Evolutionary conservation across 2,329 filamentous ascomycete genomes (phyloP), one percentile per base, ranked within the genome.

Genomic region (Aureobasidium namibiae): DNA sequence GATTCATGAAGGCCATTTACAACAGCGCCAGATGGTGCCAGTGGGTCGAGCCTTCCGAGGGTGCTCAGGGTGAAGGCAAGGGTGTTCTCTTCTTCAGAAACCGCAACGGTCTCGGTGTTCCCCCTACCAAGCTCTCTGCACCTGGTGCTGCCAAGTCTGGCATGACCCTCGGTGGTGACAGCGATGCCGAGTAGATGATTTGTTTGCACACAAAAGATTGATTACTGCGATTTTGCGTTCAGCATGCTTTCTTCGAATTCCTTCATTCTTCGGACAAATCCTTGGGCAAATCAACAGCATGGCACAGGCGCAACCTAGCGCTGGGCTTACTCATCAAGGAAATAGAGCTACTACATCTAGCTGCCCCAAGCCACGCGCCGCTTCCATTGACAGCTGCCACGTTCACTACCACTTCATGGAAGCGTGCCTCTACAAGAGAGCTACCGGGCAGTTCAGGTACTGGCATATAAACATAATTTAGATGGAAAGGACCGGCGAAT

Each of bases 31-130:
- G 94, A 63, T 85, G 82, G 84, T 99, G 94, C 83, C 91, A 97
- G 75, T 99, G 91, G 90, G 92, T 99, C 63, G 94, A 99, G 85
- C 90, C 92, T 59, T 91, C 85, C 69, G 88, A 85, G 67, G 90
- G 84, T 57, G 89, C 91, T 53, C 75, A 85, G 70, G 92, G 90
- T 34, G 86, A 92, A 68, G 87, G 85, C 72, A 88, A 90, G 78
- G 86, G 88, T 63, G 87, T 99, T 31, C 76, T 95, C 59, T 96
- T 99, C 83, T 99, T 89, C 87, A 86, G 92, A 71, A 99, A 99
- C 82, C 82, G 82, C 68, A 99, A 97, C 76, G 89, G 90, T 21
- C 77, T 95, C 24, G 94, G 94, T 65, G 76, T 85, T 36, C 70
- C 79, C 49, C 82, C 82, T 6, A 65, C 72, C 46, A 71, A 70